Evolutionary conservation across 257 asterid genomes (phyloP).

Genomic region (Solanum habrochaites): DNA sequence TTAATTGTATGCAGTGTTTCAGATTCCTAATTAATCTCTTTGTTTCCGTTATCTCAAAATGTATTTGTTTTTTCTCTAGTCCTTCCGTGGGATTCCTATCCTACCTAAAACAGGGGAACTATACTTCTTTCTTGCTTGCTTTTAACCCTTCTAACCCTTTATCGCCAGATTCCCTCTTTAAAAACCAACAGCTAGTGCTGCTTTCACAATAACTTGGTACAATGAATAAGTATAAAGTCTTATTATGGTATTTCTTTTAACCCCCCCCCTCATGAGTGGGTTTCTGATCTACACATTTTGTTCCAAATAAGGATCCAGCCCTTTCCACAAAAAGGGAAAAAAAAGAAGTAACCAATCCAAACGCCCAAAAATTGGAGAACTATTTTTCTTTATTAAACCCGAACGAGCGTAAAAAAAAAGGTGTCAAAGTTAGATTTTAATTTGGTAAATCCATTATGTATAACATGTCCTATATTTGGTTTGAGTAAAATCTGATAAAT

Average conservation of each 20-base stretch:
- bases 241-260: background rate
- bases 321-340: background rate
- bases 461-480: background rate
- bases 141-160: background rate
- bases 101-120: background rate
- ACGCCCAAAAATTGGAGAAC: background rate
- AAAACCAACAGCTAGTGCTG: background rate
- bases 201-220: background rate
- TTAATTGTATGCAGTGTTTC: background rate
- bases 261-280: background rate
- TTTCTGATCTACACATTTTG: background rate
- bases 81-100: background rate
- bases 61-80: background rate
- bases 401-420: background rate
- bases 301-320: background rate
- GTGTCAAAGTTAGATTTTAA: background rate
- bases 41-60: background rate
- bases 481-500: background rate
- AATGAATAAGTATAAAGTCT: background rate
- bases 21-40: background rate
- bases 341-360: background rate
- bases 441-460: background rate
- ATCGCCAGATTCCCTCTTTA: background rate
- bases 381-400: background rate
- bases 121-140: background rate